Conservation (phyloP, 2,329 filamentous ascomycete genomes). For the Truncatella angustata region DNA sequence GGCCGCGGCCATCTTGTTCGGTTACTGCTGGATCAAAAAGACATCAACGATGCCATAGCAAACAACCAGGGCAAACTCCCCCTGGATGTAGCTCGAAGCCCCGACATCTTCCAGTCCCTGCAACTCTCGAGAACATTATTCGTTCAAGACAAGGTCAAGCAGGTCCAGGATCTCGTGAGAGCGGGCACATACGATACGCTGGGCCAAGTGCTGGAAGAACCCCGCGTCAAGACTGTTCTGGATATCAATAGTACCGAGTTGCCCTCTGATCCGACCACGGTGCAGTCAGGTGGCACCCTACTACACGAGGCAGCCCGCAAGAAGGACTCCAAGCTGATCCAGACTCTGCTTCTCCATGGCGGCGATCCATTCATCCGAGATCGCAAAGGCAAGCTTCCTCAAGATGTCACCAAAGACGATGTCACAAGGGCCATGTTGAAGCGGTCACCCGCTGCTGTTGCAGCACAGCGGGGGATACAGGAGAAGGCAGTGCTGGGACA, state of each 20-base stretch:
- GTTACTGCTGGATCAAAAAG: slow-evolving; percentile 76
- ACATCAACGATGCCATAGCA: slow-evolving; percentile 82
- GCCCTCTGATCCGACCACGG: slow-evolving; percentile 73
- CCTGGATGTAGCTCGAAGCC: slow-evolving; percentile 84
- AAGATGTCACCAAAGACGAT: slow-evolving; percentile 96
- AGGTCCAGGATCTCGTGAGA: slow-evolving; percentile 77
- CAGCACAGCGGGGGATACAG: slow-evolving; percentile 91
- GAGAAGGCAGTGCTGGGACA: slow-evolving; percentile 94
- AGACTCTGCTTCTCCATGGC: slow-evolving; percentile 86
- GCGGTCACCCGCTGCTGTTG: slow-evolving; percentile 88
- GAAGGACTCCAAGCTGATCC: slow-evolving; percentile 82
- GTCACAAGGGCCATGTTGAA: slow-evolving; percentile 85
- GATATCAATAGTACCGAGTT: slow-evolving; percentile 93
- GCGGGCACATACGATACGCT: slow-evolving; percentile 73
- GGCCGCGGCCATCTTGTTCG: slow-evolving; percentile 79
- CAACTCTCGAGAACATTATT: slow-evolving; percentile 89
- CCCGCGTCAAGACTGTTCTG: slow-evolving; percentile 78
- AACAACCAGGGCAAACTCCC: slow-evolving; percentile 85
- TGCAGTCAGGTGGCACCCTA: slow-evolving; percentile 83
- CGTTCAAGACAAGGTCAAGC: slow-evolving; percentile 79
- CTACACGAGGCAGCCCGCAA: slow-evolving; percentile 90
- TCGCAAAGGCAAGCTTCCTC: slow-evolving; percentile 90
- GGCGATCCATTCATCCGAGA: slow-evolving; percentile 95
- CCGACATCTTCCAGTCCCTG: slow-evolving; percentile 93
- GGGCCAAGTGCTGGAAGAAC: slow-evolving; percentile 79